Conservation (phyloP, 352 stramenopile species). For the Phytopythium delawarense region DNA sequence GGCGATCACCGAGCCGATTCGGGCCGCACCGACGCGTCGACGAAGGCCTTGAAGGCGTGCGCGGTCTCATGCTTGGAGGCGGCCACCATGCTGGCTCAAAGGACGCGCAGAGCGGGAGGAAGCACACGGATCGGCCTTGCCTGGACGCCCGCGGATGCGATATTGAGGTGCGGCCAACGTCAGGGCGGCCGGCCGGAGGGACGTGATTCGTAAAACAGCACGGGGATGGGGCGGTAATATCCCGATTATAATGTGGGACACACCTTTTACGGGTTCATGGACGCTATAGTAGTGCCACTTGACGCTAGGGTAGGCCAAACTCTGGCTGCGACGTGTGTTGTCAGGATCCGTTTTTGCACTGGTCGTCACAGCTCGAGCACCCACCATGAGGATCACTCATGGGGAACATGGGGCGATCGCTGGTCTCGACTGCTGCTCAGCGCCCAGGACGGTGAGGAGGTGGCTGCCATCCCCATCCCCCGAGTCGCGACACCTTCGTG, state of each 20-base stretch:
- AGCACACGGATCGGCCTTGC: neutral
- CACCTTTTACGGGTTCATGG: neutral
- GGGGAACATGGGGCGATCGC: neutral
- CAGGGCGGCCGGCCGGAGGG: neutral
- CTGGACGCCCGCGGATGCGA: neutral
- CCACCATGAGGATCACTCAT: neutral
- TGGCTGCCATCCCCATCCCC: neutral
- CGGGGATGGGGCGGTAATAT: neutral
- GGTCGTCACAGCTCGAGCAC: neutral
- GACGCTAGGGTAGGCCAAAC: neutral
- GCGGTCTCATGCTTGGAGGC: slow-evolving; percentile 14
- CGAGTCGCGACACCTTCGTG: neutral
- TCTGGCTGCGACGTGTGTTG: neutral
- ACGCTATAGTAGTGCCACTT: neutral
- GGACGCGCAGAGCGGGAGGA: neutral
- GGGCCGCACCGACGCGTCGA: slow-evolving; percentile 62
- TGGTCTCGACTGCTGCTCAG: neutral
- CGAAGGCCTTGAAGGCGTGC: slow-evolving; percentile 70
- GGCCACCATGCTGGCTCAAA: slow-evolving; percentile 2
- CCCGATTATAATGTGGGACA: neutral
- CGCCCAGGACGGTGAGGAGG: neutral
- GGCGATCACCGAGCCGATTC: neutral
- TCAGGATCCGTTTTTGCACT: neutral
- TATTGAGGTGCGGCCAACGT: neutral
- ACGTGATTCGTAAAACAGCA: slow-evolving; percentile 9